Evolutionary conservation across 495 filamentous ascomycete genomes (phyloP), one percentile per base, ranked within the genome.

Genomic region (Amniculicola lignicola): DNA sequence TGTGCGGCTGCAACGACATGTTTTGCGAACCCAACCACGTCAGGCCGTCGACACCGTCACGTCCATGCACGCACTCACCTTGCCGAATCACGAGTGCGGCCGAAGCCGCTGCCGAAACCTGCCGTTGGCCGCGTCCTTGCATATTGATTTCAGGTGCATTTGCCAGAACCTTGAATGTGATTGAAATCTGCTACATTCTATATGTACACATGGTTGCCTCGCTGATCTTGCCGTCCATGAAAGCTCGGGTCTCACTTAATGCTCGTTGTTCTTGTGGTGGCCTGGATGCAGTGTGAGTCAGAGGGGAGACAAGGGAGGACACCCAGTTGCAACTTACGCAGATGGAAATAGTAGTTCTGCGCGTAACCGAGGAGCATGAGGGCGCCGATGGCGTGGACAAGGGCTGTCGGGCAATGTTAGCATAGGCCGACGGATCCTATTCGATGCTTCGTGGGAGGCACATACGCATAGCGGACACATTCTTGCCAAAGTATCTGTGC

Each of bases 311-410:
- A 25, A n/a, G 21, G 38, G 35, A 21, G 11, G 14, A 2, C 10
- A 23, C 37, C 7, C 6, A 18, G 6, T 18, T 9, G 37, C 51
- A 51, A 80, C 89, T 70, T 84, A 98, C 93, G 90, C 62, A 97
- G 82, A 75, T 99, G 94, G 87, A 94, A 97, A 81, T 98, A 97
- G 84, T 98, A 98, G 74, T 93, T 87, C 76, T 96, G 87, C 59
- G 86, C 86, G 76, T 99, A 99, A 62, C 90, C 90, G 56, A 96
- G 63, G 51, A 81, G 70, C 55, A 92, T 71, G 42, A 98, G 72
- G 61, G 76, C 76, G 47, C 75, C 83, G 66, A 98, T 90, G 62
- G 85, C 80, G 72, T 98, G 93, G 58, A 89, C 77, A 62, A 97
- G 75, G 56, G 93, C 93, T 98, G 63, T 64, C 57, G 9, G 40